Conservation (phyloP, 1,284 basidiomycete species). For the Ustilago tritici region DNA sequence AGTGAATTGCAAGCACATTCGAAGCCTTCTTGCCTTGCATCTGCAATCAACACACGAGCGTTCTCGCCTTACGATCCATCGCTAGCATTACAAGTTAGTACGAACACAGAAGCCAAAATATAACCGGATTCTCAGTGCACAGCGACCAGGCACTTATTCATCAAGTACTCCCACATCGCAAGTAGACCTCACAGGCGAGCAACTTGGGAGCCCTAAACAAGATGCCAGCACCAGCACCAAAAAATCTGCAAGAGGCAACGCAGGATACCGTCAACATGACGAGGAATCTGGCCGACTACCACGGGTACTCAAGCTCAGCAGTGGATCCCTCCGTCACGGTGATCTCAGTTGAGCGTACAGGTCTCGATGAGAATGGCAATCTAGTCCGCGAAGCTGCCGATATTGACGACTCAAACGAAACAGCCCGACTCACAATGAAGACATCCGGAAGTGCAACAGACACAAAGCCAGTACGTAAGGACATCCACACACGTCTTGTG, state of each 20-base stretch:
- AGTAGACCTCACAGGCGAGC: no score
- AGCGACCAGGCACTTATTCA: not conserved
- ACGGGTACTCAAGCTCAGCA: constrained; percentile 41
- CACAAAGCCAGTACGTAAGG: constrained; percentile 32
- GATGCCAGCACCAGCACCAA: constrained; percentile 36
- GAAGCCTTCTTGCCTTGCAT: no score
- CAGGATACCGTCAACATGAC: constrained; percentile 51
- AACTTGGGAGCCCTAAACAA: not conserved
- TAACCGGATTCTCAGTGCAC: not conserved
- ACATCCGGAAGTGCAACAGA: constrained; percentile 22
- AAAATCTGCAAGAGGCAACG: constrained; percentile 42
- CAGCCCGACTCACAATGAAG: constrained; percentile 27
- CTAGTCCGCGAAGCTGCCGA: constrained; percentile 34
- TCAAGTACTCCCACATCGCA: no score
- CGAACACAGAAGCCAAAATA: not conserved
- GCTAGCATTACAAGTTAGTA: no score
- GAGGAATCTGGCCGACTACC: constrained; percentile 18
- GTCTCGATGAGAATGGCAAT: constrained; percentile 35
- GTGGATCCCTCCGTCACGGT: constrained; percentile 34
- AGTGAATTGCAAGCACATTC: not conserved
- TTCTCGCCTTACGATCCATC: no score
- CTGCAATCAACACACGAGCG: no score
- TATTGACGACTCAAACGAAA: constrained; percentile 34
- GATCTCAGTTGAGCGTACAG: constrained; percentile 38
- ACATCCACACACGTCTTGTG: constrained; percentile 41